Evolutionary conservation across 2,329 filamentous ascomycete genomes (phyloP).

Genomic region (Talaromyces funiculosus): DNA sequence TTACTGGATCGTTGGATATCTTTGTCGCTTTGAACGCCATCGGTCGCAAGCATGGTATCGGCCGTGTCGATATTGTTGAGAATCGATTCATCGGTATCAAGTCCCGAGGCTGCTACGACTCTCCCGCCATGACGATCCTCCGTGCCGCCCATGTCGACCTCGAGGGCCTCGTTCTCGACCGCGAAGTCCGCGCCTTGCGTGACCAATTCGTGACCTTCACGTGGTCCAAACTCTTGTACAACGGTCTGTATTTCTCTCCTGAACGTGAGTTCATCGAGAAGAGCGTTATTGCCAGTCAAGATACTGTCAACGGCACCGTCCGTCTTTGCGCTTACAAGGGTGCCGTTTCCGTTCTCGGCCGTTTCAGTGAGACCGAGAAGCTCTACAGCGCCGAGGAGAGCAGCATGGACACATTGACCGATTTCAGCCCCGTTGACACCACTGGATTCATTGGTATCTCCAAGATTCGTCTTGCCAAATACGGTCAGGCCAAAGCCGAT

Average conservation of each 20-base stretch:
- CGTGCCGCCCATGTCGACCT: slow-evolving; percentile 56
- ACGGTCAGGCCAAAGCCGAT: slow-evolving; percentile 36
- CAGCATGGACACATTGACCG: slow-evolving; percentile 65
- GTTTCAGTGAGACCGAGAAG: slow-evolving; percentile 62
- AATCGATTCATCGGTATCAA: slow-evolving; percentile 77
- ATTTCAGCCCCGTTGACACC: slow-evolving; percentile 61
- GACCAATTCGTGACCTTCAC: slow-evolving; percentile 65
- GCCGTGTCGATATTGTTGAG: slow-evolving; percentile 77
- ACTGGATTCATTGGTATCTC: slow-evolving; percentile 54
- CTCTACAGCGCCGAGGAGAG: slow-evolving; percentile 62
- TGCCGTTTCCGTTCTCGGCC: slow-evolving; percentile 45
- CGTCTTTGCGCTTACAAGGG: slow-evolving; percentile 64
- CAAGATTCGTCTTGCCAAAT: slow-evolving; percentile 28
- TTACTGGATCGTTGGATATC: slow-evolving; percentile 65
- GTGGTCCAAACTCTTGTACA: slow-evolving; percentile 56
- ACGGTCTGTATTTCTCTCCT: slow-evolving; percentile 64
- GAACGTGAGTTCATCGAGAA: slow-evolving; percentile 67
- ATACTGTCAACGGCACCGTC: slow-evolving; percentile 52
- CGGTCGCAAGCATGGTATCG: slow-evolving; percentile 66
- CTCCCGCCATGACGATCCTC: slow-evolving; percentile 31
- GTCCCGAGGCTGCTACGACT: slow-evolving; percentile 74
- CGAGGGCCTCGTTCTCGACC: slow-evolving; percentile 63
- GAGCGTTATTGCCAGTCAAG: slow-evolving; percentile 55
- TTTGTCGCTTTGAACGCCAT: slow-evolving; percentile 69
- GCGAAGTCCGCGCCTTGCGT: slow-evolving; percentile 62